Evolutionary conservation across 2,329 filamentous ascomycete species (phyloP), one percentile per base, ranked within the genome.

Genomic region (Taxawa tesnikishii): DNA sequence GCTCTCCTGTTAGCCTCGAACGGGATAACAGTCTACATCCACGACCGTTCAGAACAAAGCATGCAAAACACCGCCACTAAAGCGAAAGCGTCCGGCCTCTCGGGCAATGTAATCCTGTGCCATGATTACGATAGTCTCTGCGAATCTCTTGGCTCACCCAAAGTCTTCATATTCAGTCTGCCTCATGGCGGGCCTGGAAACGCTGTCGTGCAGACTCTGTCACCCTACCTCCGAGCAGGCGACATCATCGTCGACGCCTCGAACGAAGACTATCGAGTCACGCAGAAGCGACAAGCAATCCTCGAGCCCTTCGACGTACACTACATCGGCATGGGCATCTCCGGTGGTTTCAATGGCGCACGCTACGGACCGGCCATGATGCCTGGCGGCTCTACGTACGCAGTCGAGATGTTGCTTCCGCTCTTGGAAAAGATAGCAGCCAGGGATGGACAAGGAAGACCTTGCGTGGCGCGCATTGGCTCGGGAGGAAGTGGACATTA

Each of bases 201-300:
- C 31, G 35, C 33, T 2, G 49, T 46, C 11, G 33, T 52, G 4
- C 34, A 43, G 38, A 40, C 49, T 42, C 12, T 64, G 12, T 51
- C 53, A 26, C 44, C 48, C 5, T 47, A 63, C 31, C 49, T 75
- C 3, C 56, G 59, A 13, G 49, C 53, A 18, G 70, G 69, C 3
- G 71, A 75, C 44, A 63, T 75, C 21, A 65, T 76, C 31, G 54
- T 76, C 13, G 70, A 75, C 44, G 67, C 65, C 3, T 65, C 65
- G 1, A 75, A 75, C 41, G 70, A 75, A 46, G 55, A 70, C 43
- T 75, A 69, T 48, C 51, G 58, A 12, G 61, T 60, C 15, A 75
- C 71, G 0, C 63, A 76, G 42, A 43, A 63, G 10, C 54, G 70
- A 21, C 71, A 75, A 43, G 55, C 52, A 25, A 56, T 63, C 17